A percentile compares a stretch with the other conserved stretches of the same genome.
Evolutionary conservation across 495 filamentous ascomycete genomes (phyloP).

Genomic region (Pyrenopolyporus hunteri): DNA sequence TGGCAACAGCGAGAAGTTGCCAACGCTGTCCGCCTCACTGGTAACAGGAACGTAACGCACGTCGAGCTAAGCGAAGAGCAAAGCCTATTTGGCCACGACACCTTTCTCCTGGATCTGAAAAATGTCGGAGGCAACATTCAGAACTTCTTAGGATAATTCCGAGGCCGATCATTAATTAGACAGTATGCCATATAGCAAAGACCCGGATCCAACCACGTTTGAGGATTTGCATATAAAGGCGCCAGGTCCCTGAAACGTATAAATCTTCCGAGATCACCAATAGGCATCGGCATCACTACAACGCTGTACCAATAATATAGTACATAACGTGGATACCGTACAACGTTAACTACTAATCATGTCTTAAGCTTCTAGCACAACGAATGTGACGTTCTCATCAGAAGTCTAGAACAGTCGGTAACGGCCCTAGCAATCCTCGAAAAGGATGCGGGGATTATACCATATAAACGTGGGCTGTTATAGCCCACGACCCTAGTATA

Average conservation of each 20-base stretch:
- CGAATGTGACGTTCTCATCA: no score
- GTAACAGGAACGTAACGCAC: constrained; percentile 82
- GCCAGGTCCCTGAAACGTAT: background rate
- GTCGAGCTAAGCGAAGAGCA: constrained; percentile 90
- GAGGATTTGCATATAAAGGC: constrained; percentile 2
- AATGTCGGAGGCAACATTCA: constrained; percentile 84
- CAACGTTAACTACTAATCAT: no score
- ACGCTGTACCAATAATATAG: background rate
- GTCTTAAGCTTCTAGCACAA: no score
- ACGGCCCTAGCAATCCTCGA: no score
- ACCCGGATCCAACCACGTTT: background rate
- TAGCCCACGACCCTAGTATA: no score
- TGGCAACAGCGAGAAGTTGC: constrained; percentile 99
- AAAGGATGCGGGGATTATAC: no score
- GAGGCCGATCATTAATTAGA: background rate
- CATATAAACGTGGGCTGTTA: no score
- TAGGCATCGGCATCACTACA: no score
- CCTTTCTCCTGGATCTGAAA: constrained; percentile 90
- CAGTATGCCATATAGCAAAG: background rate
- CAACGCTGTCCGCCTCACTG: constrained; percentile 73
- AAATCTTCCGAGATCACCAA: no score
- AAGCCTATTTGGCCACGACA: constrained; percentile 95
- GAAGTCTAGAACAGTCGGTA: no score
- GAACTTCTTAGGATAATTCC: constrained; percentile 71
- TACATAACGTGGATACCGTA: no score